These are phyloP conservation scores for Leccinum longicurvipes DNA, from an alignment of 768 basidiomycete species.

Conservation along the genomic window DNA sequence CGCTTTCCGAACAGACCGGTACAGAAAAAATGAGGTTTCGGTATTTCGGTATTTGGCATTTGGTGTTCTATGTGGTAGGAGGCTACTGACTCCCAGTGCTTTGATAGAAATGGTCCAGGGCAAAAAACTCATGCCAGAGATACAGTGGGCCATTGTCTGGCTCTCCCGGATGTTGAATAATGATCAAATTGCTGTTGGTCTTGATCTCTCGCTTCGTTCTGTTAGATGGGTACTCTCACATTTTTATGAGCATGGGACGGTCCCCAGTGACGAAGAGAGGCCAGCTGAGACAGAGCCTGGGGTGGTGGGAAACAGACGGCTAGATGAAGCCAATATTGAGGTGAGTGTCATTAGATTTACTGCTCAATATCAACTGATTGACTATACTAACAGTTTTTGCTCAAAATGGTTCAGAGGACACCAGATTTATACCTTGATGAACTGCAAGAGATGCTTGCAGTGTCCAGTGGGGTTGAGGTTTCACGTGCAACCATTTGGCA, in stretches of 20 bases:
- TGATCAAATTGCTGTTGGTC: too few species aligned
- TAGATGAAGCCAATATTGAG: background rate
- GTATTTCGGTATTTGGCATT: background rate
- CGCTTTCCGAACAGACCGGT: too few species aligned
- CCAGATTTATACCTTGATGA: too few species aligned
- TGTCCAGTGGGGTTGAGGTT: too few species aligned
- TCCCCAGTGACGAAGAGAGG: background rate
- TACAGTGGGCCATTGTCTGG: too few species aligned
- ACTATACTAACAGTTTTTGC: background rate
- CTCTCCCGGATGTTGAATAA: too few species aligned
- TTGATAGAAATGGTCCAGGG: background rate
- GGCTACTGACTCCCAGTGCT: background rate
- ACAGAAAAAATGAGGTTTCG: background rate
- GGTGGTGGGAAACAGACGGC: background rate
- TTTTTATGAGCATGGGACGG: background rate
- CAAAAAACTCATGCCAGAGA: too few species aligned
- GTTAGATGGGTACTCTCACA: background rate
- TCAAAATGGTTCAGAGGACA: too few species aligned
- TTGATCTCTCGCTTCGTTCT: background rate
- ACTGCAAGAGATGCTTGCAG: too few species aligned
- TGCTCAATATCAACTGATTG: background rate
- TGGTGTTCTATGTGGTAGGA: background rate
- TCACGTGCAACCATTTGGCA: too few species aligned
- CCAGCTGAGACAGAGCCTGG: background rate
- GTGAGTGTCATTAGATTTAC: background rate